Evolutionary conservation across 2,329 filamentous ascomycete species (phyloP).

Genomic region (Pestalotiopsis sp.): DNA sequence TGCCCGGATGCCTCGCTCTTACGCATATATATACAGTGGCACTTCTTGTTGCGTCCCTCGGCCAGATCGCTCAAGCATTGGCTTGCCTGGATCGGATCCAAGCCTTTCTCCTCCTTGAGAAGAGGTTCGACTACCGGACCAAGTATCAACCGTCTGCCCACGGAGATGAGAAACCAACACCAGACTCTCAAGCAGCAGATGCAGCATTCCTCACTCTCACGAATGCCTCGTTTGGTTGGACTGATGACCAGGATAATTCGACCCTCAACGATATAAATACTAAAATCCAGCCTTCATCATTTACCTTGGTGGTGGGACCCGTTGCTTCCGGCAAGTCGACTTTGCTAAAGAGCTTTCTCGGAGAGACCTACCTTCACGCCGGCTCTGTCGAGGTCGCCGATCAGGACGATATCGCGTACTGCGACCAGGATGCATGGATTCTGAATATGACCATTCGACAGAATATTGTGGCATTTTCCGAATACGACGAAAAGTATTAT

Average conservation of each 20-base stretch:
- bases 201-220: neutral
- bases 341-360: constrained; percentile 39
- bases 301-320: constrained; percentile 42
- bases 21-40: neutral
- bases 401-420: constrained; percentile 33
- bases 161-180: neutral
- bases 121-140: neutral
- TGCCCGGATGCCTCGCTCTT: neutral
- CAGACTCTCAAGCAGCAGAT: neutral
- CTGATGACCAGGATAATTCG: neutral
- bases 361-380: constrained; percentile 31
- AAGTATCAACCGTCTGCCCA: neutral
- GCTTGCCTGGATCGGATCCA: constrained; percentile 8
- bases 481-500: constrained; percentile 22
- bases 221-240: constrained; percentile 6
- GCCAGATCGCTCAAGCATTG: neutral
- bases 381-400: constrained; percentile 24
- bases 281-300: constrained; percentile 25
- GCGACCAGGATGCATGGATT: constrained; percentile 37
- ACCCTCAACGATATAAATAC: constrained; percentile 29
- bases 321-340: constrained; percentile 46
- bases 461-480: constrained; percentile 29
- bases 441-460: constrained; percentile 33
- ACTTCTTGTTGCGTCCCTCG: neutral
- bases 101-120: constrained; percentile 6